Percentiles rank a stretch among this genome's conserved stretches.
Conservation (phyloP, 352 stramenopile species). For the Phytophthora fragariaefolia region DNA sequence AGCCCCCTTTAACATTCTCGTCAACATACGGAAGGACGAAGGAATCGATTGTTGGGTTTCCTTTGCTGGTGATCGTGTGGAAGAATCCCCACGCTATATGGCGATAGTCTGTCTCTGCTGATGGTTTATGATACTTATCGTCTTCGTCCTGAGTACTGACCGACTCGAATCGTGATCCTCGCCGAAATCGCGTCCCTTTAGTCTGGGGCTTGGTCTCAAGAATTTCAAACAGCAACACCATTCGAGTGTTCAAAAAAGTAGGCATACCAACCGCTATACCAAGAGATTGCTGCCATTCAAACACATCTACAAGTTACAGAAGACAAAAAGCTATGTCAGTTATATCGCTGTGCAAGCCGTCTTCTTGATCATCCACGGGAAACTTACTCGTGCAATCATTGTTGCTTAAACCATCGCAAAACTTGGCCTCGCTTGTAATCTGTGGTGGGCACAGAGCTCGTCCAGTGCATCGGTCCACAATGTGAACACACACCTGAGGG, state of each 20-base stretch:
- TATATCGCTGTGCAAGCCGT: background rate
- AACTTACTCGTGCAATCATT: constrained; percentile 30
- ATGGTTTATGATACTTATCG: constrained; percentile 18
- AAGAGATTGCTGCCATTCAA: constrained; percentile 63
- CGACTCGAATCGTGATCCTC: constrained; percentile 32
- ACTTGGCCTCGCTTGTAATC: constrained; percentile 32
- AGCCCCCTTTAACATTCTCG: constrained; percentile 3
- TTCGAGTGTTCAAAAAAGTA: constrained; percentile 47
- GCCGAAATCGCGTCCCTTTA: constrained; percentile 26
- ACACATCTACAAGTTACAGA: constrained; percentile 53
- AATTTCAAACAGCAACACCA: constrained; percentile 65
- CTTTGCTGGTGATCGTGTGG: constrained; percentile 53
- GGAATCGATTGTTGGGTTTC: constrained; percentile 40
- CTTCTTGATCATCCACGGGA: background rate
- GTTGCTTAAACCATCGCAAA: constrained; percentile 15
- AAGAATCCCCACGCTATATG: constrained; percentile 73
- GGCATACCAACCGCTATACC: constrained; percentile 37
- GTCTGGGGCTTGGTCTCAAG: constrained; percentile 40
- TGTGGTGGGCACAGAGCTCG: constrained; percentile 39
- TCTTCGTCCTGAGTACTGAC: constrained; percentile 43
- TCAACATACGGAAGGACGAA: constrained; percentile 43
- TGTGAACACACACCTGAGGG: constrained; percentile 53
- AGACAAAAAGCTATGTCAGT: background rate
- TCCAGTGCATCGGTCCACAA: constrained; percentile 63
- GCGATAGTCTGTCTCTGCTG: constrained; percentile 21